Conservation (phyloP, 148 eudicot genomes). For the Persicaria maculosa region DNA sequence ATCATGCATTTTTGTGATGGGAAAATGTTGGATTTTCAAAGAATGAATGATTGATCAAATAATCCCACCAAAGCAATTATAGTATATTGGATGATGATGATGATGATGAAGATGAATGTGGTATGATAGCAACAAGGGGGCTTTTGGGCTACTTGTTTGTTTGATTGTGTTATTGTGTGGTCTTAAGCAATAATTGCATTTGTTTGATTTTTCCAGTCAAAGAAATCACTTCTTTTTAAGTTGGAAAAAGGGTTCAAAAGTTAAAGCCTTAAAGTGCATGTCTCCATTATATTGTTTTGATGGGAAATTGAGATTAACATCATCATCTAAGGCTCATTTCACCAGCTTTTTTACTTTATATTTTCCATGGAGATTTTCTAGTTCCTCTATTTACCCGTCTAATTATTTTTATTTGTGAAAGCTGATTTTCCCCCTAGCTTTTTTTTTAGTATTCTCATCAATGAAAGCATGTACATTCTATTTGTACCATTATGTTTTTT, state of each 20-base stretch:
- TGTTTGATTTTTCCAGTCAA: conserved; percentile 11
- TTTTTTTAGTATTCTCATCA: too few relatives aligned
- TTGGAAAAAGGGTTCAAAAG: conserved; percentile 11
- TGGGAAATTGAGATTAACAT: conserved; percentile 12
- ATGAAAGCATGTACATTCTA: too few relatives aligned
- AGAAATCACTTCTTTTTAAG: conserved; percentile 11
- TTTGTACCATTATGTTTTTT: too few relatives aligned
- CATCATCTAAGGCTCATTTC: not conserved
- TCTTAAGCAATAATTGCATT: conserved; percentile 4
- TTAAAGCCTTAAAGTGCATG: conserved; percentile 11
- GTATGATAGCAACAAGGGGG: not conserved
- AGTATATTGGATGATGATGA: conserved; percentile 9
- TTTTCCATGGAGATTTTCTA: not conserved
- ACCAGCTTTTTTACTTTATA: not conserved
- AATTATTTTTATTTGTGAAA: too few relatives aligned
- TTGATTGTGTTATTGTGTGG: not conserved
- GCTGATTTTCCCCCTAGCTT: too few relatives aligned
- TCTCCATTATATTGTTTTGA: conserved; percentile 6
- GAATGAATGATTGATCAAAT: not conserved
- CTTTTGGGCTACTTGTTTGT: not conserved
- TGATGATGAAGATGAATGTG: not conserved
- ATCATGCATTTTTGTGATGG: not conserved
- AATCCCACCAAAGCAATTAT: not conserved
- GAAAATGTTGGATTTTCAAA: not conserved
- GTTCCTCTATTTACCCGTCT: not conserved